Percentiles rank a stretch among this genome's conserved stretches.
phyloP scores from a whole-genome alignment of 2,329 filamentous ascomycete species.

The Tolypocladium pustulatum region DNA sequence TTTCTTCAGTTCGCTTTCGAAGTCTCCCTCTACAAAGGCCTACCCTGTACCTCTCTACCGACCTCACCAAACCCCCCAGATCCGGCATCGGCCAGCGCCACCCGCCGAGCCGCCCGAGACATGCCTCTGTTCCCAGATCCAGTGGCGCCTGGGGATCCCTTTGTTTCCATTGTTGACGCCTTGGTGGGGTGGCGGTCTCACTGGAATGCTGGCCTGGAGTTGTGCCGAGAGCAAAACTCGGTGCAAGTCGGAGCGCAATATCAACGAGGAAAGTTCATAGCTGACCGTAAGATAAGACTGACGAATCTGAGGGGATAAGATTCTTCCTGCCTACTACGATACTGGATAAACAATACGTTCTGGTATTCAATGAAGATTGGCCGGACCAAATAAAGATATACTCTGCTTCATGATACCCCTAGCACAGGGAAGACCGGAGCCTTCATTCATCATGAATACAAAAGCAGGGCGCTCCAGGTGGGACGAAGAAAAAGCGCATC shows the following conservation, averaged over 20 bases:
- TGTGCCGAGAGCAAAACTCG: background rate
- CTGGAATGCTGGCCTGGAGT: background rate
- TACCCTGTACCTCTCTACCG: background rate
- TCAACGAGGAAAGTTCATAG: background rate
- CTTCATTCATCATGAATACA: background rate
- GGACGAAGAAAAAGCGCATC: too few species aligned
- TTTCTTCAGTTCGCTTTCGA: background rate
- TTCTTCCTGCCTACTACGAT: too few species aligned
- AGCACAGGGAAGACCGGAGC: background rate
- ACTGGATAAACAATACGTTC: too few species aligned
- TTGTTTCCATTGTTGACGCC: background rate
- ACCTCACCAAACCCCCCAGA: background rate
- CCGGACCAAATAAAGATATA: too few species aligned
- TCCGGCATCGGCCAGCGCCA: background rate
- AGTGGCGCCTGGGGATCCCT: background rate
- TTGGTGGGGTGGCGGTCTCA: background rate
- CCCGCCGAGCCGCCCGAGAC: background rate
- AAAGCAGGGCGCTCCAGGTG: background rate
- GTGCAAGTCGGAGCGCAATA: background rate
- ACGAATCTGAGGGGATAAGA: too few species aligned
- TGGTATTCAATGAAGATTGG: too few species aligned
- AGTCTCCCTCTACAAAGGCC: background rate
- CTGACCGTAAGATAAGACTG: too few species aligned
- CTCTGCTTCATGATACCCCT: too few species aligned
- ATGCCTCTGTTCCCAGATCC: background rate